phyloP scores from a whole-genome alignment of 257 asterid genomes.

The Penstemon eatonii region DNA sequence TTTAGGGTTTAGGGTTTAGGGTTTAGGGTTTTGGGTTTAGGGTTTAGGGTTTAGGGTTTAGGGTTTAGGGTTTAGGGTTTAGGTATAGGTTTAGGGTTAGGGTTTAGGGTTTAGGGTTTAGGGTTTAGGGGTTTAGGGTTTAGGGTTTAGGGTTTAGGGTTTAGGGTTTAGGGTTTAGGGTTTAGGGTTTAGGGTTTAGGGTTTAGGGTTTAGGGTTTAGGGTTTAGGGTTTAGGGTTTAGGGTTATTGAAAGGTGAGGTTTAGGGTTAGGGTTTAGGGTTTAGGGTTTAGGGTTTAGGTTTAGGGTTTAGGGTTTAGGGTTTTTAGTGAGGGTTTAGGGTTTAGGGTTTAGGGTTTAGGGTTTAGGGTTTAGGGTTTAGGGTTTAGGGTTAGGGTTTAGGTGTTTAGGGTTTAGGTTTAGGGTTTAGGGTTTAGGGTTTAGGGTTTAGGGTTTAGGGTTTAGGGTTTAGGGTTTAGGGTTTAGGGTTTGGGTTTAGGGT shows the following conservation, averaged over 20 bases:
- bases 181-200: constrained; percentile 17
- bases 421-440: constrained; percentile 1
- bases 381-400: too few relatives aligned
- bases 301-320: constrained; percentile 12
- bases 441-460: constrained; percentile 1
- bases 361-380: constrained; percentile 17
- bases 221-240: constrained; percentile 18
- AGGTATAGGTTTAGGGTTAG: constrained; percentile 16
- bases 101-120: constrained; percentile 1
- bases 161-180: constrained; percentile 13
- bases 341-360: constrained; percentile 1
- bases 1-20: constrained; percentile 19
- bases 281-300: constrained; percentile 17
- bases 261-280: too few relatives aligned
- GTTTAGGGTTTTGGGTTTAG: constrained; percentile 14
- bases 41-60: constrained; percentile 7
- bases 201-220: constrained; percentile 19
- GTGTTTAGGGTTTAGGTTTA: not conserved
- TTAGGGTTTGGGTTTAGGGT: too few relatives aligned
- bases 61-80: constrained; percentile 18
- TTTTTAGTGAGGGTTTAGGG: constrained; percentile 23
- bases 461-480: constrained; percentile 20
- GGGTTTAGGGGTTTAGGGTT: constrained; percentile 16
- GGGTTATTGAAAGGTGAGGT: too few relatives aligned
- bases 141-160: constrained; percentile 21